Evolutionary conservation across 2,329 filamentous ascomycete species (phyloP), one percentile per base, ranked within the genome.

Genomic region (Blastomyces emzantsi): DNA sequence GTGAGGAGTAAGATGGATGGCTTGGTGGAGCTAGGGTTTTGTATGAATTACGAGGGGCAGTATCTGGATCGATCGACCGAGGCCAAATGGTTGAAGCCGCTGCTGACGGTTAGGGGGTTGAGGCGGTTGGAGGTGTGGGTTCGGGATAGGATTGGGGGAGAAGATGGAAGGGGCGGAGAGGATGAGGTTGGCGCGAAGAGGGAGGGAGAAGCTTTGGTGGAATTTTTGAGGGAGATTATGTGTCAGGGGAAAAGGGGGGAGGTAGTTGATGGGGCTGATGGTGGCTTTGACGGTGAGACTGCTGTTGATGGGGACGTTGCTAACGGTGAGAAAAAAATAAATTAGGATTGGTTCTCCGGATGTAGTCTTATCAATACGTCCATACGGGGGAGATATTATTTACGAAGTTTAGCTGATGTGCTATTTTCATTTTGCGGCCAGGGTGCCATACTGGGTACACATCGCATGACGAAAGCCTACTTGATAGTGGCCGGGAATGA

Each of bases 11-110:
- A 49, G 54, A 65, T 65, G 64, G 17, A 33, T 9, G 59, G 59
- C 22, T 25, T 64, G 56, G 52, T 41, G 43, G 54, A 62, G 30
- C 51, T 65, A 19, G 62, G 59, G 30, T 63, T 65, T 62, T 55
- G 51, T 59, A 65, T 64, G 62, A 62, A 65, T 55, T 62, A 65
- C 57, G 49, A 41, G 6, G 62, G 52, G 28, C 59, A 64, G 22
- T 65, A 62, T 54, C 45, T 65, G 43, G 63, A 62, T 54, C 64
- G 58, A 15, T 59, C 58, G 5, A 51, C 33, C n/a, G 62, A 11
- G 39, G 64, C 64, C 39, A 58, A 52, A 17, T 65, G 64, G 64
- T 33, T 63, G 41, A 25, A 39, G 43, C 62, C 54, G 17, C 51
- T 65, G 47, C 33, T 52, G 30, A 43, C 54, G 45, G 64, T 65